Evolutionary conservation across 1,284 basidiomycete genomes (phyloP), one percentile per base, ranked within the genome.

Genomic region (Violaceomyces palustris): DNA sequence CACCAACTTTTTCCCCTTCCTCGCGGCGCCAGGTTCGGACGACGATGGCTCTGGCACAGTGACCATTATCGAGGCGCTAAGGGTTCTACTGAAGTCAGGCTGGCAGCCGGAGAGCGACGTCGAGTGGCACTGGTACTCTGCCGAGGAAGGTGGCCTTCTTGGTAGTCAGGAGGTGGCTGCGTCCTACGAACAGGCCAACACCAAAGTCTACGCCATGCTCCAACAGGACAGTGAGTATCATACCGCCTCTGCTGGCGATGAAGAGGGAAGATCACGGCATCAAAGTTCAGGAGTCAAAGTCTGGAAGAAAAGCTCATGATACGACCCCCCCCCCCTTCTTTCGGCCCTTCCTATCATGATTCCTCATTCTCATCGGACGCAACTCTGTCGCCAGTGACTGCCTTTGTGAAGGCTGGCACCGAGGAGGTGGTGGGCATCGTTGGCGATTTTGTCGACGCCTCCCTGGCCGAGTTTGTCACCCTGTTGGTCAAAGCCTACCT

Each of bases 111-210:
- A 77, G 14, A 63, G 67, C 34, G 80, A 87, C 15, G 81, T 97
- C 46, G 91, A 97, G 73, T 93, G 96, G 75, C 91, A 94, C 74
- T 98, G 87, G 85, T 97, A 90, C 74, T 87, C 86, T 40, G 91
- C 90, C 35, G 90, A 94, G 69, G 90, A 94, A 77, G 75, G 85
- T 33, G 93, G 93, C n/a, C 80, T 97, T 25, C 83, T 98, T 42
- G 93, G 93, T 30, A 89, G 87, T 31, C 89, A 94, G 73, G 92
- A 88, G 9, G 82, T 98, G 35, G 91, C 89, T 24, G 78, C 80
- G 61, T 78, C 80, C 42, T 98, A 97, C 72, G 82, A 82, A 61
- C 73, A 77, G 18, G 77, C 78, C 44, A 77, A 76, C 7, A 78
- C 80, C 36, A 81, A 85, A 58, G 86, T 96, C 46, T 48, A 61